These are phyloP conservation scores for Blastocystis hominis DNA, from an alignment of 352 stramenopile genomes.

Conservation along the genomic window DNA sequence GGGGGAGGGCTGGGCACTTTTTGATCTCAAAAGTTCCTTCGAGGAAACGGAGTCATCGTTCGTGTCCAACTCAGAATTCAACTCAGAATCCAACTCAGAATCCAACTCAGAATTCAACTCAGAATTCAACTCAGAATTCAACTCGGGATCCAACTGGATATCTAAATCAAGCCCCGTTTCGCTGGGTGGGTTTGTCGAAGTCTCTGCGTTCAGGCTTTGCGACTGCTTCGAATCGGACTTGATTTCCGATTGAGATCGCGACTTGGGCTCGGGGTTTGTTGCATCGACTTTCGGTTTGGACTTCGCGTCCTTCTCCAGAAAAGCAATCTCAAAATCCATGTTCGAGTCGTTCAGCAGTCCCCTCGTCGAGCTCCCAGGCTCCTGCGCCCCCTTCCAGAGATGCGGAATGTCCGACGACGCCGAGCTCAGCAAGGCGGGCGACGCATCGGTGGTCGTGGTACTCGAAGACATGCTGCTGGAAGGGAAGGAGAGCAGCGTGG, in stretches of 20 bases:
- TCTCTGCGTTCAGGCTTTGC: neutral
- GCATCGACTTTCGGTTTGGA: too few species aligned
- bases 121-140: too few species aligned
- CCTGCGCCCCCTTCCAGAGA: conserved; percentile 12
- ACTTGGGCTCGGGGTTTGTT: too few species aligned
- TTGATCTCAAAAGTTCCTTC: neutral
- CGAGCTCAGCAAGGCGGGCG: too few species aligned
- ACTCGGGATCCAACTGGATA: too few species aligned
- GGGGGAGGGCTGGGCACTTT: neutral
- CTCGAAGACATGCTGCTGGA: neutral
- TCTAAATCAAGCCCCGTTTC: too few species aligned
- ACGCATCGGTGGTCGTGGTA: neutral
- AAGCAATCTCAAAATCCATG: neutral
- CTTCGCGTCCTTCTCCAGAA: too few species aligned
- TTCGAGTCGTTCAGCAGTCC: neutral
- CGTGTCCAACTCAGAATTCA: neutral
- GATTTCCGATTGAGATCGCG: too few species aligned
- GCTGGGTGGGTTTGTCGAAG: too few species aligned
- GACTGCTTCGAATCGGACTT: too few species aligned
- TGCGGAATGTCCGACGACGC: neutral
- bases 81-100: neutral
- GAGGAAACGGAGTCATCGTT: too few species aligned
- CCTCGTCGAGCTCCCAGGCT: neutral
- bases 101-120: too few species aligned
- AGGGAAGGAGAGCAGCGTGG: neutral